Base-by-base conservation (phyloP, 2,329 filamentous ascomycete genomes). In the Cytospora chrysosperma region DNA sequence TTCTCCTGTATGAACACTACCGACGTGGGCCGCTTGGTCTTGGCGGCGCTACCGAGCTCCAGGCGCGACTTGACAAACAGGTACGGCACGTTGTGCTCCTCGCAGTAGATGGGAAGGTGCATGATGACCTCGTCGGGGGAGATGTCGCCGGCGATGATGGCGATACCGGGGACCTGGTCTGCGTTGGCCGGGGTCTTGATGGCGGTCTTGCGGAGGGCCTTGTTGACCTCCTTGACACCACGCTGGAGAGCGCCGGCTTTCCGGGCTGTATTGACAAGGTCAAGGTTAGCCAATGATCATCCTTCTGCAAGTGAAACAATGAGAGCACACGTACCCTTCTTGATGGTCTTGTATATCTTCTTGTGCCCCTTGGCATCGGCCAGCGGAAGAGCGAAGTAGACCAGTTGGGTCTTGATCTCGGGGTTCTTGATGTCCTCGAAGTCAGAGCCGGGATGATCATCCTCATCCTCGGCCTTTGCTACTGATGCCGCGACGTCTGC, bases 51-150 rank as follows among this genome's bases (percentile, higher is more conserved):
- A 73, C 95, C 95, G 63, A 99, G 87, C 81, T 98, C 94, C 66
- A 93, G 94, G 71, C 95, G 89, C 73, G 91, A 96, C 66, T 89
- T 87, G 71, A 99, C 91, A 78, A 96, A 99, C 77, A 99, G 87
- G 81, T 98, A 99, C 37, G 95, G 95, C 65, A 97, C 92, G 78
- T 91, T 92, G 84, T 97, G 93, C 80, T 98, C 94, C 81, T 99
- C 95, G 85, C 95, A 98, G 64, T 98, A 89, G 63, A 99, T 91
- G 72, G 95, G 95, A 69, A 99, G 91, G 81, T 99, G 95, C 65
- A 92, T 95, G 81, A 99, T 97, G 76, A 99, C 95, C 78, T 99
- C 95, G 88, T 95, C 94, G 69, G 95, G 95, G 59, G 92, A 97
- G 81, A 99, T 98, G 79, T 99, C 95, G 71, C 92, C 95, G 40